Percentiles rank a stretch among this genome's conserved stretches.
phyloP scores from a whole-genome alignment of 805 yeast genomes.

The Groenewaldozyma salmanticensis region DNA sequence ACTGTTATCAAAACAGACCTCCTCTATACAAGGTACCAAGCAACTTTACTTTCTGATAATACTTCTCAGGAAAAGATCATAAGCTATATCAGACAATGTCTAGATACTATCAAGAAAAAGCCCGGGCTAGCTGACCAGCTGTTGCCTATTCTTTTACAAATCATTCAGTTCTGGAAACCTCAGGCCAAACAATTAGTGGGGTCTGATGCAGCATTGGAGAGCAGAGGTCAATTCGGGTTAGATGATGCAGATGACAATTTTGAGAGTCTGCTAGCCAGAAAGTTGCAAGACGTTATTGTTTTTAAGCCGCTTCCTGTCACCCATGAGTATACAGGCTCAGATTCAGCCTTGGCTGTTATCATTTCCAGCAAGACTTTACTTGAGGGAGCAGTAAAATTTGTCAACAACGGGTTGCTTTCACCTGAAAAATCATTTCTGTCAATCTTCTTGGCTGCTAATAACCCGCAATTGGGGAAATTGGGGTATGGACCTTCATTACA shows the following conservation, averaged over 20 bases:
- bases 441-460: constrained; percentile 54
- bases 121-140: background rate
- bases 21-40: background rate
- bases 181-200: background rate
- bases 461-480: constrained; percentile 34
- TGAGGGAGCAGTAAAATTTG: constrained; percentile 33
- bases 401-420: constrained; percentile 33
- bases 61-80: background rate
- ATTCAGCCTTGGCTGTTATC: background rate
- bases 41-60: background rate
- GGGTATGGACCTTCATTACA: background rate
- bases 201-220: background rate
- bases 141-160: background rate
- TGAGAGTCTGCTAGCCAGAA: background rate
- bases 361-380: background rate
- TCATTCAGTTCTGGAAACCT: background rate
- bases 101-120: background rate
- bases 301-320: background rate
- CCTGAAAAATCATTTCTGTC: constrained; percentile 35
- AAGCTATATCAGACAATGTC: background rate
- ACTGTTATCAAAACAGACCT: background rate
- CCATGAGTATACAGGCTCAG: background rate
- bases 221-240: background rate
- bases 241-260: background rate
- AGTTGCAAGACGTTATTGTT: background rate